Evolutionary conservation across 2,329 filamentous ascomycete species (phyloP).

Genomic region (Colletotrichum gloeosporioides): DNA sequence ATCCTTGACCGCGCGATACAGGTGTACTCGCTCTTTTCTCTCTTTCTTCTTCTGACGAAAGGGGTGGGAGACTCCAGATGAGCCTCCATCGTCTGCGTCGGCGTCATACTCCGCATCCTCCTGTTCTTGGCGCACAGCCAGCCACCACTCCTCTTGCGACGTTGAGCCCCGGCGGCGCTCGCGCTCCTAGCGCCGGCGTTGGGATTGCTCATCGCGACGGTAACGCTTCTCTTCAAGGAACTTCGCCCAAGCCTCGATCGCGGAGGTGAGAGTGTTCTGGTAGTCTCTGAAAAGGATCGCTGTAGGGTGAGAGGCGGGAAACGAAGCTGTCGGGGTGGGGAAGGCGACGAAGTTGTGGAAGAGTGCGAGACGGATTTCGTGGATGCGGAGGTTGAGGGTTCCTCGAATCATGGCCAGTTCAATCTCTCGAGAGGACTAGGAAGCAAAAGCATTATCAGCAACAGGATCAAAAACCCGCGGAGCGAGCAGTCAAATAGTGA

Average conservation of each 20-base stretch:
- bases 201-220: not conserved
- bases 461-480: not conserved
- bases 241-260: not conserved
- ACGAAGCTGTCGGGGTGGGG: not conserved
- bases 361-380: not conserved
- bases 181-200: not conserved
- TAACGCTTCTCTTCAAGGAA: not conserved
- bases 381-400: not conserved
- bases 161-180: not conserved
- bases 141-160: not conserved
- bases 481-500: not conserved
- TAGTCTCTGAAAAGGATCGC: not conserved
- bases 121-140: not conserved
- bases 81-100: not conserved
- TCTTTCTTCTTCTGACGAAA: not conserved
- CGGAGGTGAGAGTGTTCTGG: not conserved
- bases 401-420: not conserved
- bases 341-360: not conserved
- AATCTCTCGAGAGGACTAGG: not conserved
- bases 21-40: not conserved
- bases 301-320: not conserved
- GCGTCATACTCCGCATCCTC: not conserved
- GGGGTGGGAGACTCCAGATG: fast-evolving
- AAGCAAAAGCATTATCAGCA: not conserved
- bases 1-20: not conserved